Conservation (phyloP, 345 rosid genomes). For the Pugionium cornutum region DNA sequence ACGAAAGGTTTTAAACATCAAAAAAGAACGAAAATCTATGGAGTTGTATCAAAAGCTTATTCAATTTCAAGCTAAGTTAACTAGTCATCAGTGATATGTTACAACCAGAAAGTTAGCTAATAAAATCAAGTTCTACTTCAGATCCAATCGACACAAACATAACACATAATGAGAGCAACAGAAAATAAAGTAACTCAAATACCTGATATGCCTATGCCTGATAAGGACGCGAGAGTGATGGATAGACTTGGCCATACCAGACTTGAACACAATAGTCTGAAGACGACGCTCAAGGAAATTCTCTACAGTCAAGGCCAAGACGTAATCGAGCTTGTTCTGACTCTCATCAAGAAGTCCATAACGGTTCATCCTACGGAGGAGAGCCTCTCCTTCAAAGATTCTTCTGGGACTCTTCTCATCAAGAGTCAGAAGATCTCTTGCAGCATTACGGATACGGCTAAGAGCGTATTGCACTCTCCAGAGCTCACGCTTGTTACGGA, state of each 20-base stretch:
- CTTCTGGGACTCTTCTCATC: slow-evolving; percentile 63
- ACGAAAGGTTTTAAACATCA: too few relatives aligned
- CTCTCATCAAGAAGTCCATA: slow-evolving; percentile 67
- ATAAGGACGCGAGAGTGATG: slow-evolving; percentile 71
- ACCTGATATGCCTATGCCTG: slow-evolving; percentile 74
- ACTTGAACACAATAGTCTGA: slow-evolving; percentile 64
- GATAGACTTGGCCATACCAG: slow-evolving; percentile 72
- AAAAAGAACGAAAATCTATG: too few relatives aligned
- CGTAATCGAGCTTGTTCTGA: slow-evolving; percentile 78
- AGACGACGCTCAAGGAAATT: slow-evolving; percentile 72
- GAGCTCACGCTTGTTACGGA: slow-evolving; percentile 64
- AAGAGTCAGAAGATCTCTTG: slow-evolving; percentile 59
- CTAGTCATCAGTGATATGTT: not conserved
- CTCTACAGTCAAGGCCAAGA: slow-evolving; percentile 68
- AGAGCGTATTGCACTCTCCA: slow-evolving; percentile 67
- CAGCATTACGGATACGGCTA: slow-evolving; percentile 65
- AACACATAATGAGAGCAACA: not conserved
- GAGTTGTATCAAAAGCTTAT: not conserved
- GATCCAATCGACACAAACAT: not conserved
- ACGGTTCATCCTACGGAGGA: slow-evolving; percentile 59
- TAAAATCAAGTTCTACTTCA: not conserved
- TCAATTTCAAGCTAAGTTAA: not conserved
- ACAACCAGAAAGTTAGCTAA: not conserved
- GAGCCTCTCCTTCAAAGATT: slow-evolving; percentile 69
- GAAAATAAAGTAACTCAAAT: not conserved